These are phyloP conservation scores for Talinum fruticosum DNA, from an alignment of 148 eudicot genomes.

Conservation along the genomic window DNA sequence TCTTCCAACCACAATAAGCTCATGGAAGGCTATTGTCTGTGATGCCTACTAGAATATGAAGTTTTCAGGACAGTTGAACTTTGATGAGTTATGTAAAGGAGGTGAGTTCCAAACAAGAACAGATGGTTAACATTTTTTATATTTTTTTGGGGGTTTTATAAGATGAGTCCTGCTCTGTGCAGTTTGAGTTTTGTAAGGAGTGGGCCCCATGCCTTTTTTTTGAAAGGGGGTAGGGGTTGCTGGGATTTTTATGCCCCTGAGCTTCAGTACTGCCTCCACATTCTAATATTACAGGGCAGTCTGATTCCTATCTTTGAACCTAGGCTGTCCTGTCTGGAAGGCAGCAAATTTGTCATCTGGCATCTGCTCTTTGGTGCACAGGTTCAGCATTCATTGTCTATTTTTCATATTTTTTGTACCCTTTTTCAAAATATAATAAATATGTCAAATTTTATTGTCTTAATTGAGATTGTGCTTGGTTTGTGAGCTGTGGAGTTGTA, in stretches of 20 bases:
- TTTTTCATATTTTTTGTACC: background rate
- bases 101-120: background rate
- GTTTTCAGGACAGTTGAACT: background rate
- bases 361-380: background rate
- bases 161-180: background rate
- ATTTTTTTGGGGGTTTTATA: too few relatives aligned
- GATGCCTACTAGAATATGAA: too few relatives aligned
- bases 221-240: background rate
- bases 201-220: background rate
- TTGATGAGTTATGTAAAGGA: too few relatives aligned
- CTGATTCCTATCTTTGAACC: background rate
- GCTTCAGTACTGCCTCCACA: too few relatives aligned
- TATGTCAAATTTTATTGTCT: too few relatives aligned
- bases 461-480: background rate
- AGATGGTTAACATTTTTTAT: too few relatives aligned
- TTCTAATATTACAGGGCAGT: background rate
- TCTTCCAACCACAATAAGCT: background rate
- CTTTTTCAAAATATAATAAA: background rate
- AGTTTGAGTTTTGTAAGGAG: background rate
- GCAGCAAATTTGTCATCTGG: background rate
- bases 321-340: background rate
- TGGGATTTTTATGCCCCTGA: background rate
- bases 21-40: background rate
- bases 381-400: background rate
- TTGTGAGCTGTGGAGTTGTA: background rate